Evolutionary conservation across 2,329 filamentous ascomycete genomes (phyloP).

Genomic region (Phialocephala sp.): DNA sequence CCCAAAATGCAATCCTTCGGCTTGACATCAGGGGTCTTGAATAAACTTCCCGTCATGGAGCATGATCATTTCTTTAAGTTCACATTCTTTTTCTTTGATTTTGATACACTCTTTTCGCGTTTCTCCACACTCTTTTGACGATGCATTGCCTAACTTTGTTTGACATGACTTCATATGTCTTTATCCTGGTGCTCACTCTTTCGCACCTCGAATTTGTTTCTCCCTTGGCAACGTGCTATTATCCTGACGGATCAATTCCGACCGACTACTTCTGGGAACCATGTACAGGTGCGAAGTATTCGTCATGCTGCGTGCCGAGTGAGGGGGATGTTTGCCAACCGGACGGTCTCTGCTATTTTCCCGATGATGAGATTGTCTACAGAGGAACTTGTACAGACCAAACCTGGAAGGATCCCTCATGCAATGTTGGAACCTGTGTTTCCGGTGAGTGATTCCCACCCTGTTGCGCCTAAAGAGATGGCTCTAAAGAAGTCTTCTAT

Average conservation of each 20-base stretch:
- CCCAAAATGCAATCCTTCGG: conserved; percentile 19
- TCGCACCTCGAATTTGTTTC: conserved; percentile 13
- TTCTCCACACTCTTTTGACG: conserved; percentile 15
- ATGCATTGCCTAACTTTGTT: conserved; percentile 7
- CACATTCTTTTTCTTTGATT: not conserved
- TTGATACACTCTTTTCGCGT: conserved; percentile 2
- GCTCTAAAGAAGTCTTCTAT: not conserved
- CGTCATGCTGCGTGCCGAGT: conserved; percentile 29
- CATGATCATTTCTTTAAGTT: not conserved
- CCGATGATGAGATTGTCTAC: conserved; percentile 15
- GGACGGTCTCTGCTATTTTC: conserved; percentile 30
- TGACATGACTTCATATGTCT: conserved; percentile 12
- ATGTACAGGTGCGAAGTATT: conserved; percentile 26
- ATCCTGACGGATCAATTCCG: conserved; percentile 32
- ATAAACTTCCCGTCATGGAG: conserved; percentile 3
- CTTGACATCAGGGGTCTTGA: conserved; percentile 14
- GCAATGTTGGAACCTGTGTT: conserved; percentile 27
- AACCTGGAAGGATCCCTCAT: conserved; percentile 31
- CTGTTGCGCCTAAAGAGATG: not conserved
- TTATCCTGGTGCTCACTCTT: conserved; percentile 18
- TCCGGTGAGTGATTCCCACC: conserved; percentile 18
- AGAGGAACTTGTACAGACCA: conserved; percentile 33
- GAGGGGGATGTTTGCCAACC: conserved; percentile 32
- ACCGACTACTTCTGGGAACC: conserved; percentile 32
- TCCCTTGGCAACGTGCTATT: conserved; percentile 30